A percentile compares a stretch with the other conserved stretches of the same genome.
phyloP scores from a whole-genome alignment of 164 flowering plant species.

The Magnolia officinalis region DNA sequence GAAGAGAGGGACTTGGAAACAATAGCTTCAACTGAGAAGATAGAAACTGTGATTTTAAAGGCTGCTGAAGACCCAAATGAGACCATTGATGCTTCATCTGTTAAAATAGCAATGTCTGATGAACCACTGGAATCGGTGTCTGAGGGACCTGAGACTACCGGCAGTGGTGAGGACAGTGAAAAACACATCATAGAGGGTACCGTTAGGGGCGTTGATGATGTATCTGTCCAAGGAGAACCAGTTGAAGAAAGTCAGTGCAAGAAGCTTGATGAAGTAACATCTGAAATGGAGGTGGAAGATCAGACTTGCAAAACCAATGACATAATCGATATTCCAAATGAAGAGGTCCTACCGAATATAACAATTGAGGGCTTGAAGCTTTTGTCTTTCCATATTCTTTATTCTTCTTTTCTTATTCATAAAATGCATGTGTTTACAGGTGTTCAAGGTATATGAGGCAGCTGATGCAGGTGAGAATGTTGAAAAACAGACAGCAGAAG shows the following conservation, averaged over 20 bases:
- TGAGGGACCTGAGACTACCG: conserved; percentile 7
- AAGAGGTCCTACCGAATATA: not conserved
- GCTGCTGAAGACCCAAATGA: conserved; percentile 13
- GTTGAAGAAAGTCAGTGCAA: conserved; percentile 2
- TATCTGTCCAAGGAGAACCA: not conserved
- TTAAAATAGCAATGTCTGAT: conserved; percentile 15
- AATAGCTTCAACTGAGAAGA: conserved; percentile 12
- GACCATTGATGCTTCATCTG: conserved; percentile 1
- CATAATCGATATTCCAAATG: not conserved
- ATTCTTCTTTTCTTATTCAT: not conserved
- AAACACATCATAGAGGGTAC: not conserved
- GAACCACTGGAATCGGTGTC: not conserved
- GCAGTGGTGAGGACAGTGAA: not conserved
- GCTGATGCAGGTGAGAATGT: not conserved
- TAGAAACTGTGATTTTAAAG: conserved; percentile 6
- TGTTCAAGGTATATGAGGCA: conserved; percentile 1
- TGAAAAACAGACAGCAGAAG: not conserved
- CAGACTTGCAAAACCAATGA: not conserved
- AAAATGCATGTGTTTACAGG: conserved; percentile 1
- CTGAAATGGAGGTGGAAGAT: not conserved
- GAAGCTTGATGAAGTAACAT: not conserved
- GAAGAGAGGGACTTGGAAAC: conserved; percentile 8
- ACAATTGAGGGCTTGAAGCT: not conserved
- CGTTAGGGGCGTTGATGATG: not conserved
- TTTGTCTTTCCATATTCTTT: not conserved